Percentiles rank a stretch among this genome's conserved stretches.
Evolutionary conservation across 108 stramenopile genomes (phyloP).

Genomic region (Stephanodiscus minutulus): DNA sequence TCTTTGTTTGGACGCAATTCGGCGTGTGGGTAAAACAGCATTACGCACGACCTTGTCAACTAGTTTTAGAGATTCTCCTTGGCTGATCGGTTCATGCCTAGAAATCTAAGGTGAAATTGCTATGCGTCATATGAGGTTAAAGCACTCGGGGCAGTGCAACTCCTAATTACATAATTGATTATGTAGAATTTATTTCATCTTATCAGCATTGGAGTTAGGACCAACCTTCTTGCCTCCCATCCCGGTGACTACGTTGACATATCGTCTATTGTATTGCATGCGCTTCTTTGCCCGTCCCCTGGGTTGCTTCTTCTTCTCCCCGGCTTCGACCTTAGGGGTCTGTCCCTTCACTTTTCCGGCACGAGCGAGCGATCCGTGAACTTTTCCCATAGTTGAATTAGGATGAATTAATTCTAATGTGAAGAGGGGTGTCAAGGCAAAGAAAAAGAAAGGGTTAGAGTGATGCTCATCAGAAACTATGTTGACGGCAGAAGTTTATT

Average conservation of each 20-base stretch:
- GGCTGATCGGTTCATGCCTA: too few species aligned
- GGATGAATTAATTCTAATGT: neutral
- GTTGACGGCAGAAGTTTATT: neutral
- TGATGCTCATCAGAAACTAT: too few species aligned
- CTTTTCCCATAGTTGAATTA: constrained; percentile 90
- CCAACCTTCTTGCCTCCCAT: constrained; percentile 98
- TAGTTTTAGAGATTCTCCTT: too few species aligned
- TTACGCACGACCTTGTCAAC: too few species aligned
- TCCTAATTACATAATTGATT: constrained; percentile 13
- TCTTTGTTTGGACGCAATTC: too few species aligned
- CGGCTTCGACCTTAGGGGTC: constrained; percentile 97
- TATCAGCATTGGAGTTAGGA: constrained; percentile 97
- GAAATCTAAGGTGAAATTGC: too few species aligned
- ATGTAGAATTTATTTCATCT: constrained; percentile 83
- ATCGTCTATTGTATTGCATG: constrained; percentile 99
- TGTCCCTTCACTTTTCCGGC: constrained; percentile 99
- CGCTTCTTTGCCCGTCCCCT: constrained; percentile 99
- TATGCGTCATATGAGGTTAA: too few species aligned
- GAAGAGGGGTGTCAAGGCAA: neutral
- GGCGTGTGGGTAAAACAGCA: too few species aligned
- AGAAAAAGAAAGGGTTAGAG: neutral
- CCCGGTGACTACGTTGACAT: constrained; percentile 97
- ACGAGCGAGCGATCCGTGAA: constrained; percentile 99
- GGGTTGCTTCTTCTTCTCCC: constrained; percentile 96
- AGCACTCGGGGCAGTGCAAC: neutral